A percentile compares a stretch with the other conserved stretches of the same genome.
Evolutionary conservation across 1,284 basidiomycete species (phyloP).

Genomic region (Crepidotus sp.): DNA sequence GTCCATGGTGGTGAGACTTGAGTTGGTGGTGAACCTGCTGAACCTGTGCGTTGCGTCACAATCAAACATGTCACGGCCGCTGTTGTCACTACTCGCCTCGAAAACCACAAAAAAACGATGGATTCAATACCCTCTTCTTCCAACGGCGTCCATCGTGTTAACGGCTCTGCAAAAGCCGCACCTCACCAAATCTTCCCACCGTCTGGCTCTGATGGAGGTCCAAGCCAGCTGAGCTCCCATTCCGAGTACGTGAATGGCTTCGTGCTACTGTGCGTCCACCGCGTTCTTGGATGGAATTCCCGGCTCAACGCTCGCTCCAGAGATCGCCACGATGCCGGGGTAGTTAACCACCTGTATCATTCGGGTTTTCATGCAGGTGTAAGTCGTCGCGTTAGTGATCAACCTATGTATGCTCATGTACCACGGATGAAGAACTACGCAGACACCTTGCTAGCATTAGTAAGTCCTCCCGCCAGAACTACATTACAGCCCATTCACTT

Average conservation of each 20-base stretch:
- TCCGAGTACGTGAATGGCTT: constrained; percentile 9
- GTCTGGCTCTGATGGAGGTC: not conserved
- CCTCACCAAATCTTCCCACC: not conserved
- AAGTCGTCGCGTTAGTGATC: constrained; percentile 25
- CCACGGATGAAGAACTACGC: constrained; percentile 55
- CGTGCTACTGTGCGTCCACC: constrained; percentile 10
- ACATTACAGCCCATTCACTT: constrained; percentile 11
- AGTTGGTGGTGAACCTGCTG: no score
- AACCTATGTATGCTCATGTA: constrained; percentile 3
- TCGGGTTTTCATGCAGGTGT: constrained; percentile 74
- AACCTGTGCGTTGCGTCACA: no score
- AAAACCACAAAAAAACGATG: not conserved
- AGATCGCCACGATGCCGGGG: constrained; percentile 53
- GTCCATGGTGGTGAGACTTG: no score
- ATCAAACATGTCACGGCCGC: no score
- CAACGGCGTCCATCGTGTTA: constrained; percentile 8
- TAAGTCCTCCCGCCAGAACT: constrained; percentile 30
- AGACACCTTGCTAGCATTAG: constrained; percentile 69
- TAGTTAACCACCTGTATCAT: constrained; percentile 67
- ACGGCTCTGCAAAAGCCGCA: not conserved
- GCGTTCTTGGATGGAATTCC: constrained; percentile 1
- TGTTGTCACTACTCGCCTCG: no score
- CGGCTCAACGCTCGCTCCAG: constrained; percentile 33
- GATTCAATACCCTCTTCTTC: constrained; percentile 10
- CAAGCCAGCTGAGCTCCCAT: constrained; percentile 2